These are phyloP conservation scores for Trametes villosa DNA, from an alignment of 768 basidiomycete genomes.

Conservation along the genomic window DNA sequence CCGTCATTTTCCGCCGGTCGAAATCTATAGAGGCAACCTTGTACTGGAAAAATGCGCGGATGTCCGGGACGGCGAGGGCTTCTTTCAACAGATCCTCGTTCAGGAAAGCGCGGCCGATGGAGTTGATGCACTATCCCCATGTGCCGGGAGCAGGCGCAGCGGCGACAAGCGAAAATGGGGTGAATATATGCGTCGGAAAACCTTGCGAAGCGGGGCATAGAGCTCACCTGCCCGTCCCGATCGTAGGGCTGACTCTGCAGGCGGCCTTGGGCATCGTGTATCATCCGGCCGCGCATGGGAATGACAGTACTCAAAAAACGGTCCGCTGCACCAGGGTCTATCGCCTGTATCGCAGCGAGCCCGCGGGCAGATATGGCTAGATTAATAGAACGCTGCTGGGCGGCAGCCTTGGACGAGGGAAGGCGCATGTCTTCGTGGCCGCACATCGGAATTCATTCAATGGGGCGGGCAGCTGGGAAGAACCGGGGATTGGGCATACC, in stretches of 20 bases:
- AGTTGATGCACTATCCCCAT: conserved; percentile 80
- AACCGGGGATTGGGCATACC: conserved; percentile 49
- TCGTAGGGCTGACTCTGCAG: conserved; percentile 88
- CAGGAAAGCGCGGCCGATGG: conserved; percentile 85
- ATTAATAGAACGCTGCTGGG: conserved; percentile 91
- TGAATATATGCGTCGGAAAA: conserved; percentile 8
- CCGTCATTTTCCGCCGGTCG: conserved; percentile 57
- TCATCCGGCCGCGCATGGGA: conserved; percentile 96
- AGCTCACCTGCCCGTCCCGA: conserved; percentile 79
- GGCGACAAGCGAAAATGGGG: conserved; percentile 17
- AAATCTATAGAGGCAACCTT: conserved; percentile 83
- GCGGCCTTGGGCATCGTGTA: conserved; percentile 76
- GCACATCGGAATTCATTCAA: conserved; percentile 21
- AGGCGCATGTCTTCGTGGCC: conserved; percentile 67
- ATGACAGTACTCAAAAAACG: conserved; percentile 80
- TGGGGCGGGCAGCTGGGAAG: conserved; percentile 6
- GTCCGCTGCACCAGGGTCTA: conserved; percentile 72
- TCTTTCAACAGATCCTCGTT: conserved; percentile 86
- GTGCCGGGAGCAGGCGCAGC: not conserved
- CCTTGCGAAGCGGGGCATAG: conserved; percentile 19
- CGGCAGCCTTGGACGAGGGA: conserved; percentile 63
- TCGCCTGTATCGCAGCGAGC: conserved; percentile 81
- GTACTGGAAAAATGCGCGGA: conserved; percentile 78
- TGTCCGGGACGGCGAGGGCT: conserved; percentile 60
- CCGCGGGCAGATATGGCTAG: conserved; percentile 94